Percentiles rank a stretch among this genome's conserved stretches.
Evolutionary conservation across 129 eudicot genomes (phyloP).

Genomic region (Pittosporum tobira): DNA sequence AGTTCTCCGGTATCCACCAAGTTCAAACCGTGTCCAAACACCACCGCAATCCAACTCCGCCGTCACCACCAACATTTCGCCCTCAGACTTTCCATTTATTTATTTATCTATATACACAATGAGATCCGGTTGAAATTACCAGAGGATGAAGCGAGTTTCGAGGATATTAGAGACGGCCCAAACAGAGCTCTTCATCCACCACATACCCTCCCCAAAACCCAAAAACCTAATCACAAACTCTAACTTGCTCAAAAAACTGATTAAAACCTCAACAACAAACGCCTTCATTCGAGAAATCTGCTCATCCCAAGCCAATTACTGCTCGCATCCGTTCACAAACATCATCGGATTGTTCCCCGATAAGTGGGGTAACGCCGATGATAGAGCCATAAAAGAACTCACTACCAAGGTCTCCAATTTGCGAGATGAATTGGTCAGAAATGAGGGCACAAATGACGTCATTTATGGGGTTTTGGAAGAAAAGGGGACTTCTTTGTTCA

Average conservation of each 20-base stretch:
- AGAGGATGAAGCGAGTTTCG: conserved; percentile 16
- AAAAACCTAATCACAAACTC: conserved; percentile 8
- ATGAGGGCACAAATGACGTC: conserved; percentile 17
- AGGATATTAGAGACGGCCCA: conserved; percentile 16
- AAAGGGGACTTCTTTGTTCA: conserved; percentile 49
- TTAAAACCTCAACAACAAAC: neutral
- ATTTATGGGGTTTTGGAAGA: conserved; percentile 44
- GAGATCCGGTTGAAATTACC: neutral
- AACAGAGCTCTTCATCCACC: conserved; percentile 10
- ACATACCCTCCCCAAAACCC: conserved; percentile 8
- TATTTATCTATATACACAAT: neutral
- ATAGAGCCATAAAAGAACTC: conserved; percentile 24
- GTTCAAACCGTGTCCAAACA: neutral
- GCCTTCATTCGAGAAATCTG: conserved; percentile 7
- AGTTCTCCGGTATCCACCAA: neutral
- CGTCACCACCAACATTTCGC: neutral
- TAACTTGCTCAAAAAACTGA: neutral
- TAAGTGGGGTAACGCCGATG: conserved; percentile 27
- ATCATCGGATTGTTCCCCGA: conserved; percentile 21
- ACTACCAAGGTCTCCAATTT: conserved; percentile 28
- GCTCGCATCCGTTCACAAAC: conserved; percentile 9
- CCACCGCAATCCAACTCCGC: neutral
- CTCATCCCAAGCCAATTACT: neutral
- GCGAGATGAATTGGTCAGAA: conserved; percentile 35
- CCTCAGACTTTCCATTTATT: too few species aligned